Evolutionary conservation across 495 filamentous ascomycete genomes (phyloP), one percentile per base, ranked within the genome.

Genomic region (Halenospora varia): DNA sequence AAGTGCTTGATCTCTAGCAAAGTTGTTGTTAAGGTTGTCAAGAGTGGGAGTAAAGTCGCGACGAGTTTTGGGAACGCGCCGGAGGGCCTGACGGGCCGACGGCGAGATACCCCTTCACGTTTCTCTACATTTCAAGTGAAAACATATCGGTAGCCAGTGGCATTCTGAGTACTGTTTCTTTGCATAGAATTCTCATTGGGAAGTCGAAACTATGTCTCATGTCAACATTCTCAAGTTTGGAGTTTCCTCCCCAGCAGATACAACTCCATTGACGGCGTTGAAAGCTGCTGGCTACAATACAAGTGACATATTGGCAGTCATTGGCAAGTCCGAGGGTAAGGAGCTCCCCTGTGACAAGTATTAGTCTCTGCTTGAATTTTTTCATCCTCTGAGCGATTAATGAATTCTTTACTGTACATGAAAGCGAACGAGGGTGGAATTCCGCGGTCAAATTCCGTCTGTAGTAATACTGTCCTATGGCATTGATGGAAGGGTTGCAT

Each of bases 161-260:
- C n/a, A n/a, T n/a, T n/a, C n/a, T n/a, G n/a, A n/a, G n/a, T n/a
- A n/a, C n/a, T n/a, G 8, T 46, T 46, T 46, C 42, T 9, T 46
- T 8, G 8, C 42, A n/a, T n/a, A n/a, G n/a, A n/a, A n/a, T n/a
- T n/a, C n/a, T n/a, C n/a, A n/a, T 35, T 35, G 6, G 29, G 13
- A 13, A 35, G 29, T 6, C 29, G 29, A 35, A 46, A 46, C 6
- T 46, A 66, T 66, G 64, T 15, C 64, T 13, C 13, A 19, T 18
- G 52, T 66, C 53, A 66, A 61, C 19, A 48, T 66, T 18, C 48
- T 66, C 49, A 66, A 66, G 23, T 66, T 55, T 52, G 61, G 61
- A 17, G 58, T 64, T 2, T 61, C 64, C 26, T 64, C 64, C n/a
- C 64, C 64, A 13, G 59, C 64, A 45, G 64, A 67, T 25, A 58